A percentile compares a stretch with the other conserved stretches of the same genome.
Conservation (phyloP, 2,329 filamentous ascomycete genomes). For the Elsinoe ampelina region DNA sequence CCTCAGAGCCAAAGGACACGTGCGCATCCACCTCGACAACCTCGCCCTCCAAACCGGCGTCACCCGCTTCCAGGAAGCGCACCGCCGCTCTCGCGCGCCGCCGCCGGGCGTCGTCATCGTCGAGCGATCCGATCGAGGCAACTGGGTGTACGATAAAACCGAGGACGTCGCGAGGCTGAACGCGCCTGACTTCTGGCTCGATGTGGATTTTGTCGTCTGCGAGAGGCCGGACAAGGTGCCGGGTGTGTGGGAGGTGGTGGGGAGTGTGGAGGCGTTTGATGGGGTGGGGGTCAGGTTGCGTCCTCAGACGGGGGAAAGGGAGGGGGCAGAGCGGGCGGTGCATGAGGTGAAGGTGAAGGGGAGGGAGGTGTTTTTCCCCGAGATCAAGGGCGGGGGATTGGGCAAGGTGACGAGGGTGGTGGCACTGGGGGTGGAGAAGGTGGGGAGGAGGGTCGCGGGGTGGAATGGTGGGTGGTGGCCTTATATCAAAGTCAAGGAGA, state of each 20-base stretch:
- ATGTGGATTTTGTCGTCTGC: conserved; percentile 50
- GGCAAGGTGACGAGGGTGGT: conserved; percentile 14
- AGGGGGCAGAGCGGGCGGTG: conserved; percentile 10
- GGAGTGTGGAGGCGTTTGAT: conserved; percentile 42
- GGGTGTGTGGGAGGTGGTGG: conserved; percentile 44
- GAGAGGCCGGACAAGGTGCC: conserved; percentile 43
- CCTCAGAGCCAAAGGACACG: neutral
- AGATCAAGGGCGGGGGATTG: conserved; percentile 20
- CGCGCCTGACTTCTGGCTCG: conserved; percentile 46
- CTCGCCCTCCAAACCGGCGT: conserved; percentile 55
- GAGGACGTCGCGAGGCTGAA: conserved; percentile 39
- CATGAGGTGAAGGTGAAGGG: conserved; percentile 16
- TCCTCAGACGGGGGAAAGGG: conserved; percentile 23
- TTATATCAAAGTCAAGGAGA: conserved; percentile 44
- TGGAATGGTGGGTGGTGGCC: conserved; percentile 46
- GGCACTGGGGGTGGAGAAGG: conserved; percentile 20
- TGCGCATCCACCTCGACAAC: conserved; percentile 48
- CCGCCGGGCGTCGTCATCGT: no score
- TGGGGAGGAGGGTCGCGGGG: conserved; percentile 15
- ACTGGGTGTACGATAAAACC: conserved; percentile 53
- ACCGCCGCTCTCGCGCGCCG: no score
- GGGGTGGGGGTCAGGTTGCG: conserved; percentile 36
- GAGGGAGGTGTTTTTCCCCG: conserved; percentile 15
- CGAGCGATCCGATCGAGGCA: no score
- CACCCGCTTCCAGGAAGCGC: conserved; percentile 47